Percentiles rank a stretch among this genome's conserved stretches.
Conservation (phyloP, 768 basidiomycete species). For the Phaeolepiota aurea region DNA sequence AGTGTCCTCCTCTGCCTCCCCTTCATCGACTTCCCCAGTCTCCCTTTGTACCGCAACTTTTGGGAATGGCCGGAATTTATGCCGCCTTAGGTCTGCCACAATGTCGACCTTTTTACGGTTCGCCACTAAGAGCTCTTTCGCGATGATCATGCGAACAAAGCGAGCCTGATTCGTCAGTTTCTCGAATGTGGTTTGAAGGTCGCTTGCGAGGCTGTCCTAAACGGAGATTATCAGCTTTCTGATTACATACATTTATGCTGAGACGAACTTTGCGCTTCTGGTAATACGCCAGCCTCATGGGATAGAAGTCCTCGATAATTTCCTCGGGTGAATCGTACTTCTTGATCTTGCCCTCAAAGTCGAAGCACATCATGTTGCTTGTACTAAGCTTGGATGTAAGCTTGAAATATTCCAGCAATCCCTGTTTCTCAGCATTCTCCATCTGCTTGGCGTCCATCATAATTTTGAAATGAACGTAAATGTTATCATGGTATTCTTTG, state of each 20-base stretch:
- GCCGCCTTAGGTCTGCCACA: conserved; percentile 71
- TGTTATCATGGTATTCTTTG: conserved; percentile 92
- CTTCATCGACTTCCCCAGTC: conserved; percentile 51
- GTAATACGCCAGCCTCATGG: conserved; percentile 80
- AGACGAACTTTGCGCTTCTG: conserved; percentile 82
- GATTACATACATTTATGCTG: background rate
- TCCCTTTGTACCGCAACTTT: conserved; percentile 65
- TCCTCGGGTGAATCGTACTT: conserved; percentile 87
- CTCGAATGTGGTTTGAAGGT: conserved; percentile 75
- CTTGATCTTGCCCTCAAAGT: conserved; percentile 92
- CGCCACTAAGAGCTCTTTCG: conserved; percentile 70
- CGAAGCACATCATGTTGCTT: conserved; percentile 98
- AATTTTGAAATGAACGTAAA: conserved; percentile 83
- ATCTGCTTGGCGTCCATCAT: conserved; percentile 75
- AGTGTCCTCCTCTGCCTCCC: conserved; percentile 40
- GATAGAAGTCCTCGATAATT: conserved; percentile 90
- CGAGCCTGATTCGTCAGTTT: conserved; percentile 90
- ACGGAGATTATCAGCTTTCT: background rate
- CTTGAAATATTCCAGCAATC: conserved; percentile 88
- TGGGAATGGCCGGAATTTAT: conserved; percentile 88
- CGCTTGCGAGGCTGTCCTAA: conserved; percentile 78
- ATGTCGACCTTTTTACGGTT: conserved; percentile 88
- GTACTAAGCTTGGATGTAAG: conserved; percentile 78
- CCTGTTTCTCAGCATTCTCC: conserved; percentile 83
- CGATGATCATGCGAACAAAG: conserved; percentile 94